Base-by-base conservation (phyloP, 176 grass and related monocot species). In the Musa troglodytarum region DNA sequence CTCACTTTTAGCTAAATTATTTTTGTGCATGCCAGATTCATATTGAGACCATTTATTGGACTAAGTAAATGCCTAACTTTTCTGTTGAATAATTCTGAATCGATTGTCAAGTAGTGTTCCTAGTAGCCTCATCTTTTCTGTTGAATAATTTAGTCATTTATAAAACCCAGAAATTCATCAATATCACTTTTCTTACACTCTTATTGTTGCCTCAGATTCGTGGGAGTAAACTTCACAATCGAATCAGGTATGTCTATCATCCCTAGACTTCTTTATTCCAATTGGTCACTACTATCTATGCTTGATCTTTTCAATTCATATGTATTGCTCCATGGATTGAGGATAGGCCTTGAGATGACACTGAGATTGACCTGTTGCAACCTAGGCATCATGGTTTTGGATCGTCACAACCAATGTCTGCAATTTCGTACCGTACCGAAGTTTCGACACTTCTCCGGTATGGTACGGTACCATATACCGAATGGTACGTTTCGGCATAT, bases 191-290 rank as follows among this genome's bases (percentile, higher is more conserved):
- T 49, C 50, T 11, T 43, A 43, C 34, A 43, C 34, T 77, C n/a
- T 77, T 79, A 20, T 34, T 2, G 12, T 68, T 73, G 17, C 21
- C 50, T 58, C 78, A 93, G 91, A 82, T 93, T 67, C 91, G 85
- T 70, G 85, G 77, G 61, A 81, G 80, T 81, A 90, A 87, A 87
- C 87, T 93, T 82, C 85, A 79, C 71, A 89, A 83, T 71, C 53
- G 80, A 85, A 63, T 85, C 77, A 93, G 91, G 91, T 89, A 82
- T 76, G 12, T 16, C 77, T 34, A 49, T 11, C 55, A 26, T 23
- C 14, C 11, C 19, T 6, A 49, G 22, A 49, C 1, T 50, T 43
- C 34, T 43, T 43, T 51, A 11, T 71, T 50, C 49, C 2, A 52
- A 9, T 71, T 51, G 11, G 1, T 52, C n/a, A 19, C 52, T n/a